Evolutionary conservation across 176 grass and related monocot genomes (phyloP), one percentile per base, ranked within the genome.

Genomic region (Avena eriantha): DNA sequence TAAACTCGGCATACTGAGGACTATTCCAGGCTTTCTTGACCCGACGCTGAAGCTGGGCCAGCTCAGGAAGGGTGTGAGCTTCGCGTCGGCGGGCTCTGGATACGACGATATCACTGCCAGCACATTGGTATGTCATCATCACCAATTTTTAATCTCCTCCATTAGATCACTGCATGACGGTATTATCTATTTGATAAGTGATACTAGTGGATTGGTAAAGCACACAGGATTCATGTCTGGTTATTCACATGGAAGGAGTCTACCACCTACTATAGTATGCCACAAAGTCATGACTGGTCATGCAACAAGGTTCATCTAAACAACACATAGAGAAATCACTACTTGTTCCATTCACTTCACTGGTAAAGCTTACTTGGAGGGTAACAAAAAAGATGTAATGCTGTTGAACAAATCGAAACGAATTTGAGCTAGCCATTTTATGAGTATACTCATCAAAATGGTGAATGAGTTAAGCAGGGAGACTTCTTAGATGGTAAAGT

Each of bases 31-130:
- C 41, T 95, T 92, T 74, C 71, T 81, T 77, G 86, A 88, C 79
- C 87, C 80, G 34, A 88, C 45, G 33, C 41, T 95, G 55, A 95
- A 68, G 58, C 4, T 80, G 54, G 59, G 60, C 3, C 88, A 90
- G 58, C 87, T 89, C 74, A 73, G 73, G 68, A 83, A 73, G 41
- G 90, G 93, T 19, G 90, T 92, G 22, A 95, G 93, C 86, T 95
- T 95, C 34, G 93, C 93, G 34, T 95, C 90, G 0, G 93, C 88
- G 6, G 86, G 85, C 68, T 92, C 93, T 22, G 93, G 93, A 80
- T 95, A 92, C 21, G 90, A 95, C 64, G 88, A 90, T 68, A 83
- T 23, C 67, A 95, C 93, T 61, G 88, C 93, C 33, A 86, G 21
- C 74, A 89, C 86, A 83, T 54, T 89, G 22, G 93, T 90, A 92